A percentile compares a stretch with the other conserved stretches of the same genome.
Conservation (phyloP, 305 asterid genomes). For the Solanum hybrid region DNA sequence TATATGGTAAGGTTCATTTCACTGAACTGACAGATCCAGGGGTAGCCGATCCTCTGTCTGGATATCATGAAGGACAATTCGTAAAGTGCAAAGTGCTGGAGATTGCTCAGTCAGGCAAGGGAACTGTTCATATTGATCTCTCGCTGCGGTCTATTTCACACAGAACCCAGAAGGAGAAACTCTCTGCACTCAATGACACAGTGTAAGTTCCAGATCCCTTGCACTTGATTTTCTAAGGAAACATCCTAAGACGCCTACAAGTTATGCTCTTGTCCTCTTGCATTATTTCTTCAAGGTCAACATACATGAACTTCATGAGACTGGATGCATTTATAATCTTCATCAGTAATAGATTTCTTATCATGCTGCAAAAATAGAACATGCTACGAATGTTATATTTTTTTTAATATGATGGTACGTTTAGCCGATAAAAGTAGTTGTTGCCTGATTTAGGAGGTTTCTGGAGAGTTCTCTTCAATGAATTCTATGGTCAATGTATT, state of each 20-base stretch:
- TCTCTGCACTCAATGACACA: conserved; percentile 16
- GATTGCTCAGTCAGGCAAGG: conserved; percentile 34
- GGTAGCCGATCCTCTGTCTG: conserved; percentile 65
- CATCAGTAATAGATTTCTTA: not conserved
- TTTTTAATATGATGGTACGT: not conserved
- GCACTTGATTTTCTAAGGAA: not conserved
- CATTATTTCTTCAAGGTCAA: not conserved
- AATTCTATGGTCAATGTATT: not conserved
- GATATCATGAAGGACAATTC: conserved; percentile 68
- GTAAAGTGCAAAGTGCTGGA: conserved; percentile 81
- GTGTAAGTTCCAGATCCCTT: conserved; percentile 36
- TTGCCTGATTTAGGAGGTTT: not conserved
- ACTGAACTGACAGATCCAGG: conserved; percentile 62
- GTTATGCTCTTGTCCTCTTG: not conserved
- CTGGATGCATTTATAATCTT: not conserved
- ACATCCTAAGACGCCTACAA: not conserved
- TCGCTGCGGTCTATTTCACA: conserved; percentile 46
- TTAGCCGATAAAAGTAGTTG: not conserved
- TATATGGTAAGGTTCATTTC: conserved; percentile 85
- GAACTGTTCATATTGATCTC: conserved; percentile 64
- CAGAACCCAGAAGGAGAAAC: conserved; percentile 17
- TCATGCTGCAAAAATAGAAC: not conserved
- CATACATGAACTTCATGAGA: not conserved
- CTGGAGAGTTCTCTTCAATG: not conserved
- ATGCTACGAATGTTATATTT: not conserved